Evolutionary conservation across 257 asterid genomes (phyloP).

Genomic region (Solanum chiquidenum): DNA sequence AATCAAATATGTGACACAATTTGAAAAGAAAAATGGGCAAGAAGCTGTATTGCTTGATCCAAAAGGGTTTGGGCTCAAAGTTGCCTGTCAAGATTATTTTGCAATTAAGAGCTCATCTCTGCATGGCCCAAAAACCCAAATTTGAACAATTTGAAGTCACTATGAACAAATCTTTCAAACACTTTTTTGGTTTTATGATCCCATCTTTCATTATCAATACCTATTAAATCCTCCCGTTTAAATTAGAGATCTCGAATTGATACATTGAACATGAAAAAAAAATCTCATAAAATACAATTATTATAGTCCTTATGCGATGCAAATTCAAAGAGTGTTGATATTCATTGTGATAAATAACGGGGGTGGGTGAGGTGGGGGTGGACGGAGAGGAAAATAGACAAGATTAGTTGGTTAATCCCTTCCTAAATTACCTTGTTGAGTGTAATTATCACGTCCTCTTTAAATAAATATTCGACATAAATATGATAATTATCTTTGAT

Average conservation of each 20-base stretch:
- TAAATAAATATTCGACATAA: background rate
- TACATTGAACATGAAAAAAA: background rate
- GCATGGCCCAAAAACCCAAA: background rate
- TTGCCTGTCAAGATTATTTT: background rate
- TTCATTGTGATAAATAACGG: background rate
- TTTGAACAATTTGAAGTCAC: background rate
- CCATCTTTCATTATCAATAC: background rate
- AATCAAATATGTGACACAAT: too few species aligned
- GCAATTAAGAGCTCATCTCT: background rate
- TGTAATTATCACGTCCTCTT: background rate
- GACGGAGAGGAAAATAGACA: background rate
- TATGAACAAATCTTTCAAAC: background rate
- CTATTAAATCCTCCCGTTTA: background rate
- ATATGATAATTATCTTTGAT: background rate
- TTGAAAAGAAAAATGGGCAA: too few species aligned
- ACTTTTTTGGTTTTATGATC: background rate
- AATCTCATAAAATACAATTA: background rate
- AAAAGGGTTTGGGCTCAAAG: background rate
- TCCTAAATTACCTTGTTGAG: background rate
- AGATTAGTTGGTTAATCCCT: background rate
- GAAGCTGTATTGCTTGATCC: background rate
- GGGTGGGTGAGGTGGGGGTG: too few species aligned
- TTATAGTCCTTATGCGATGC: background rate
- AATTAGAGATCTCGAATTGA: background rate
- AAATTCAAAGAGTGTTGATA: background rate